Evolutionary conservation across 2,329 filamentous ascomycete species (phyloP).

Genomic region (Calonectria hawksworthii): DNA sequence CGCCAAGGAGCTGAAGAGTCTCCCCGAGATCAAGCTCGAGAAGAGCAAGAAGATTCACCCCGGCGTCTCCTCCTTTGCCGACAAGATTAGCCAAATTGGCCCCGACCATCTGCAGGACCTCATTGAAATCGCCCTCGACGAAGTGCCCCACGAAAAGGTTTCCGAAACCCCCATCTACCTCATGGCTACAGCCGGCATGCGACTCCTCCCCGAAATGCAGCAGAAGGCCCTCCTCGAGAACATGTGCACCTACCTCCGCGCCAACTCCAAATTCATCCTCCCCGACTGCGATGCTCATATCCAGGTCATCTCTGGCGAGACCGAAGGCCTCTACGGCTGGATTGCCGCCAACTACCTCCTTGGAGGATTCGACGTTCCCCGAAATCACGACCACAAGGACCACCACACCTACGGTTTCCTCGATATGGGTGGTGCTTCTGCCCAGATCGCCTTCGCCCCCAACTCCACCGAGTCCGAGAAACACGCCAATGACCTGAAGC

Average conservation of each 20-base stretch:
- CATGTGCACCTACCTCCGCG: conserved; percentile 85
- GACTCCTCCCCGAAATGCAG: conserved; percentile 81
- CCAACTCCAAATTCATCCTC: conserved; percentile 83
- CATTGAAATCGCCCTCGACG: conserved; percentile 83
- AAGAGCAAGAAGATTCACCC: conserved; percentile 95
- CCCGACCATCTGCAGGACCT: conserved; percentile 84
- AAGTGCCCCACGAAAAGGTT: conserved; percentile 83
- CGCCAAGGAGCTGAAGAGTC: conserved; percentile 64
- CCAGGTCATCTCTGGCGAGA: conserved; percentile 95
- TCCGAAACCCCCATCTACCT: conserved; percentile 92
- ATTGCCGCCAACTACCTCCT: conserved; percentile 96
- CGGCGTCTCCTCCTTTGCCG: conserved; percentile 91
- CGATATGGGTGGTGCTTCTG: conserved; percentile 98
- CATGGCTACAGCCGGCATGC: conserved; percentile 96
- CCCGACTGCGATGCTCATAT: conserved; percentile 93
- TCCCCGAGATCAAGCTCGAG: conserved; percentile 87
- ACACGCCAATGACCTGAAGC: conserved; percentile 89
- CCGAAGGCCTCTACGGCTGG: conserved; percentile 97
- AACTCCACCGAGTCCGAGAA: conserved; percentile 91
- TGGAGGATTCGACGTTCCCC: conserved; percentile 86
- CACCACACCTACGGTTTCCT: conserved; percentile 98
- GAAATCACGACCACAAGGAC: conserved; percentile 82
- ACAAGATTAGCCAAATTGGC: conserved; percentile 82
- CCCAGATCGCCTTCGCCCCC: conserved; percentile 97
- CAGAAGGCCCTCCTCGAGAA: conserved; percentile 80